Conservation (phyloP, 176 grass and related monocot genomes). For the Tillandsia fasciculata region DNA sequence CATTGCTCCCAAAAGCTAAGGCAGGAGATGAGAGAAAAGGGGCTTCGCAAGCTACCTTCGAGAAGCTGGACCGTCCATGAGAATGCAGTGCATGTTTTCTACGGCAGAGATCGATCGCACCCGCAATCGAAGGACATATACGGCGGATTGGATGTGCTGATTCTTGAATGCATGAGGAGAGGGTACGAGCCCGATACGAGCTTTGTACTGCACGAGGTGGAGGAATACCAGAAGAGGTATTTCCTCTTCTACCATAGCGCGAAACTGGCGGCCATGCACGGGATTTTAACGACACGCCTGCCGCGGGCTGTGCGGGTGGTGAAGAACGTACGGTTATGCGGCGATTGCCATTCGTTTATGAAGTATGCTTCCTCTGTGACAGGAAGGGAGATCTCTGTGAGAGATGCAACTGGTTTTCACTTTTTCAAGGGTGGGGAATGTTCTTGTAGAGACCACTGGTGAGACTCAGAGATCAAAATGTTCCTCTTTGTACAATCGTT, state of each 20-base stretch:
- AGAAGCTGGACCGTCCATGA: slow-evolving; percentile 52
- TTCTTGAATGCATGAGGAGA: slow-evolving; percentile 49
- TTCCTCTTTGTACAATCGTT: too few relatives aligned
- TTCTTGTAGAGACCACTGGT: slow-evolving; percentile 35
- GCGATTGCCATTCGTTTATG: slow-evolving; percentile 65
- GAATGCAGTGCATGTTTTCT: slow-evolving; percentile 44
- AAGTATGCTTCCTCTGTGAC: slow-evolving; percentile 40
- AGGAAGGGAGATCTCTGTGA: slow-evolving; percentile 34
- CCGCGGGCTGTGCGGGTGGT: slow-evolving; percentile 22
- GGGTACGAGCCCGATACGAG: slow-evolving; percentile 56
- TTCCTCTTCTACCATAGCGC: slow-evolving; percentile 69
- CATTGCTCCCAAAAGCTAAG: slow-evolving; percentile 45
- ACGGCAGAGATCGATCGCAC: slow-evolving; percentile 51
- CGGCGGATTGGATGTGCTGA: slow-evolving; percentile 50
- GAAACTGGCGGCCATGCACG: slow-evolving; percentile 54
- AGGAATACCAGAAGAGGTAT: slow-evolving; percentile 64
- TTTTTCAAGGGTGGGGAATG: slow-evolving; percentile 45
- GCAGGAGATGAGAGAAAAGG: slow-evolving; percentile 48
- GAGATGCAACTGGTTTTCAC: slow-evolving; percentile 54
- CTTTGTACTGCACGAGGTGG: slow-evolving; percentile 66
- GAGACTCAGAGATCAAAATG: not conserved
- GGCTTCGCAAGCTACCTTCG: slow-evolving; percentile 45
- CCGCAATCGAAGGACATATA: slow-evolving; percentile 55
- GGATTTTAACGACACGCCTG: slow-evolving; percentile 34
- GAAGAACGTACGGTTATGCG: slow-evolving; percentile 61